phyloP scores from a whole-genome alignment of 306 rosid species.

The Vicia villosa region DNA sequence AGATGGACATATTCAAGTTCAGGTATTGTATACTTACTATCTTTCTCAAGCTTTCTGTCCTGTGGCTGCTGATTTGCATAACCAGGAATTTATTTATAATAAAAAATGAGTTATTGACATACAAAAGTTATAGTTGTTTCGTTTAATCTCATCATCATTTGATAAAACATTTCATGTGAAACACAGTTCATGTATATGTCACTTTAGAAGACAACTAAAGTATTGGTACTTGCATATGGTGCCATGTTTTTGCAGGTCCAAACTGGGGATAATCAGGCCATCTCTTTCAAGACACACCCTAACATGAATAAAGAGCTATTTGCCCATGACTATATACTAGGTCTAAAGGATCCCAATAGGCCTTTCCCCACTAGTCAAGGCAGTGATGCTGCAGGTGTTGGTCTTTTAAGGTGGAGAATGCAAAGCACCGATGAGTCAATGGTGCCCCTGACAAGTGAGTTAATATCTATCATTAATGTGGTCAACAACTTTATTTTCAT shows the following conservation, averaged over 20 bases:
- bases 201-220: neutral
- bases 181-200: neutral
- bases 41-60: neutral
- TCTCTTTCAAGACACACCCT: constrained; percentile 96
- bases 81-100: neutral
- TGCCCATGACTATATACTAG: constrained; percentile 66
- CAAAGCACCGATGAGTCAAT: constrained; percentile 79
- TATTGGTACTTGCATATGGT: constrained; percentile 1
- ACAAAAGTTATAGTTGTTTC: neutral
- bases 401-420: constrained; percentile 89
- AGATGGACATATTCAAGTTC: constrained; percentile 84
- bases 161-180: neutral
- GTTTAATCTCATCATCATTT: neutral
- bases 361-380: constrained; percentile 92
- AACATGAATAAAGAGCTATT: constrained; percentile 92
- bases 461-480: constrained; percentile 10
- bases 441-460: constrained; percentile 80
- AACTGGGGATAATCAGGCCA: constrained; percentile 78
- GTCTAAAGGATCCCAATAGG: constrained; percentile 77
- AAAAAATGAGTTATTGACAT: constrained; percentile 1
- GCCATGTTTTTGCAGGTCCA: constrained; percentile 67
- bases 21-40: constrained; percentile 47
- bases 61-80: constrained; percentile 12
- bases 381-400: constrained; percentile 81
- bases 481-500: constrained; percentile 18